Base-by-base conservation (phyloP, 2,329 filamentous ascomycete genomes). In the Xenosphaeropsis pyriputrescens region DNA sequence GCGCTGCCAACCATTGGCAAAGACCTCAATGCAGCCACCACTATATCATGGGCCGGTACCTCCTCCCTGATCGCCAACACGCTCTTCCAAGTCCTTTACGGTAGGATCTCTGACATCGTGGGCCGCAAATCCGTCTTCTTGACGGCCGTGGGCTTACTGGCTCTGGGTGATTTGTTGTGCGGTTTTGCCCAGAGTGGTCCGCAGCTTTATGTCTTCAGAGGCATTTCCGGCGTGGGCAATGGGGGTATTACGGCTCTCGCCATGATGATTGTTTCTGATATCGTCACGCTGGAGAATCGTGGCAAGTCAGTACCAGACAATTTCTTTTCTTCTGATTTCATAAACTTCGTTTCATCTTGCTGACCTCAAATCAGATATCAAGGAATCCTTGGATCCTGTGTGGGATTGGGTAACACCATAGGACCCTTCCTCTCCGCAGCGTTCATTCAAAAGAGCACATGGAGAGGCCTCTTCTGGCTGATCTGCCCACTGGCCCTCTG, bases 21-120 rank as follows among this genome's bases (percentile, higher is more conserved):
- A 37, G 64, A 72, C 38, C 57, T 55, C 15, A 45, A 53, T 26
- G 30, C 35, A 40, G 60, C 60, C 2, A 59, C 58, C n/a, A 67
- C 67, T 2, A 75, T 76, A 34, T 62, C 65, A 1, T 72, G 68
- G 69, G 65, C 65, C 2, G 67, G 66, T 6, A 70, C 67, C 0
- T 63, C 66, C 7, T 62, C 63, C 3, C 52, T 74, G 33, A 65
- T 74, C 34, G 68, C 68, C 19, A 71, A 69, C 41, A 78, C 75
- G 0, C 67, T 70, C 26, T 79, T 79, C 44, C 74, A 75, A 44
- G 71, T 78, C 41, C 61, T 80, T 0, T 79, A 79, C 49, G 74
- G 75, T 15, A 64, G 72, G 2, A 47, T 77, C 3, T 75, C 72
- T 1, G 72, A 78, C 51, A 68, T 77, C 1, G 65, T 76, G 36